Evolutionary conservation across 2,329 filamentous ascomycete species (phyloP).

Genomic region (Colletotrichum salicis): DNA sequence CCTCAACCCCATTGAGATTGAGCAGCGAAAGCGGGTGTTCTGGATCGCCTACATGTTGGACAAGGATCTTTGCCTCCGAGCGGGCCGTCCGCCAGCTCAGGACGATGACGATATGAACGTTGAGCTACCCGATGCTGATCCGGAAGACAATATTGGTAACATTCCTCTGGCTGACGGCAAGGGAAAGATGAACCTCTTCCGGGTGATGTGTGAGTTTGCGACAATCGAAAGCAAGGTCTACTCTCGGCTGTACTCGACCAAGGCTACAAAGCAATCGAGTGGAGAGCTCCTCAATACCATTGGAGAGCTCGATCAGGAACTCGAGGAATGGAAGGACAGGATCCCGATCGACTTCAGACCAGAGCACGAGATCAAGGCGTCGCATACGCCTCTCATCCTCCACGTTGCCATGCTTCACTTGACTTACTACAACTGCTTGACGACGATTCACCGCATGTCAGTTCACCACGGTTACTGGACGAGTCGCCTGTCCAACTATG

Average conservation of each 20-base stretch:
- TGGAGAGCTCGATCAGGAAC: slow-evolving; percentile 86
- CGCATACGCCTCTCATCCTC: slow-evolving; percentile 91
- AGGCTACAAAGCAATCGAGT: slow-evolving; percentile 89
- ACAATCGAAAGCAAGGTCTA: slow-evolving; percentile 95
- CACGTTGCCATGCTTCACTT: slow-evolving; percentile 96
- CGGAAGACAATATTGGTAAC: slow-evolving; percentile 91
- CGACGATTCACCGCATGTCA: slow-evolving; percentile 98
- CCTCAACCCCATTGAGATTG: slow-evolving; percentile 90
- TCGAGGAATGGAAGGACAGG: slow-evolving; percentile 96
- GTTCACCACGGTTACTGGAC: slow-evolving; percentile 99
- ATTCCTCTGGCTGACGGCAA: slow-evolving; percentile 90
- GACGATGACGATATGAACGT: slow-evolving; percentile 88
- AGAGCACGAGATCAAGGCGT: slow-evolving; percentile 93
- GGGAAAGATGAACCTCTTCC: slow-evolving; percentile 94
- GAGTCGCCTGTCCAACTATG: slow-evolving; percentile 91
- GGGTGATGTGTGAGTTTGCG: slow-evolving; percentile 90
- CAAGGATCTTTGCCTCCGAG: slow-evolving; percentile 70
- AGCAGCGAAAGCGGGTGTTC: slow-evolving; percentile 79
- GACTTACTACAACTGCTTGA: slow-evolving; percentile 96
- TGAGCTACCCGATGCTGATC: slow-evolving; percentile 90
- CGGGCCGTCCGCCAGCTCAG: slow-evolving; percentile 69
- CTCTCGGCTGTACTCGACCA: slow-evolving; percentile 90
- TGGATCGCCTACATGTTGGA: slow-evolving; percentile 75
- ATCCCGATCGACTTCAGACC: slow-evolving; percentile 98
- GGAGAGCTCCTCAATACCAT: slow-evolving; percentile 96